Conservation (phyloP, 2,329 filamentous ascomycete genomes). For the Apiospora kogelbergensis region DNA sequence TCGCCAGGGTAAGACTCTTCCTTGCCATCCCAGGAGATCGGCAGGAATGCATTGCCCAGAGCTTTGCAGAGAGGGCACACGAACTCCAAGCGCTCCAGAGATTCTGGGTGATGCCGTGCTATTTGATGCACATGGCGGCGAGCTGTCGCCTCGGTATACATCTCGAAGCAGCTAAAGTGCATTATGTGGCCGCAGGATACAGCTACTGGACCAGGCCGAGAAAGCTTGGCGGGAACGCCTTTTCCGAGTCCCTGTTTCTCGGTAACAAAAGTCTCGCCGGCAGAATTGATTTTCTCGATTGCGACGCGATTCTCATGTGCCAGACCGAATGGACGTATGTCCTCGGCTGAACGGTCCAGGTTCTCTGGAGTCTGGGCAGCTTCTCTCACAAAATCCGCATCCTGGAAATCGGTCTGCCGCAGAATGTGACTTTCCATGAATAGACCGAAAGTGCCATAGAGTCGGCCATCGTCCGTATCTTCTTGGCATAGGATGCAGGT, state of each 20-base stretch:
- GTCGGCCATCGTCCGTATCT: conserved; percentile 81
- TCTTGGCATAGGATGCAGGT: conserved; percentile 97
- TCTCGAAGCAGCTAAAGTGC: conserved; percentile 95
- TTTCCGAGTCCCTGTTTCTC: conserved; percentile 85
- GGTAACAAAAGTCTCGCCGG: conserved; percentile 68
- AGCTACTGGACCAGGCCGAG: conserved; percentile 74
- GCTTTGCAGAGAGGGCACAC: conserved; percentile 97
- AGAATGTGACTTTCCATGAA: conserved; percentile 84
- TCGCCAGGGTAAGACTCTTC: conserved; percentile 79
- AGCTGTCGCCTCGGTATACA: conserved; percentile 81
- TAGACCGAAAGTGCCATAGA: conserved; percentile 93
- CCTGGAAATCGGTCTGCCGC: conserved; percentile 80
- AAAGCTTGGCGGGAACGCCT: conserved; percentile 73
- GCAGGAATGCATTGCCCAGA: conserved; percentile 89
- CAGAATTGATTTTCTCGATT: conserved; percentile 72
- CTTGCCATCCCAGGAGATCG: conserved; percentile 92
- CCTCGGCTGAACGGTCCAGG: conserved; percentile 82
- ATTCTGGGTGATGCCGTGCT: conserved; percentile 88
- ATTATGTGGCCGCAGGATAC: conserved; percentile 97
- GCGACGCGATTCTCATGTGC: conserved; percentile 80
- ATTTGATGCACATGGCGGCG: conserved; percentile 90
- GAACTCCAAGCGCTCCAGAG: conserved; percentile 78
- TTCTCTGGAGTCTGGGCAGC: conserved; percentile 74
- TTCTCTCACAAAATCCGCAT: conserved; percentile 82
- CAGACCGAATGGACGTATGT: conserved; percentile 85